Evolutionary conservation across 2,329 filamentous ascomycete species (phyloP), one percentile per base, ranked within the genome.

Genomic region (Diaporthe batatas): DNA sequence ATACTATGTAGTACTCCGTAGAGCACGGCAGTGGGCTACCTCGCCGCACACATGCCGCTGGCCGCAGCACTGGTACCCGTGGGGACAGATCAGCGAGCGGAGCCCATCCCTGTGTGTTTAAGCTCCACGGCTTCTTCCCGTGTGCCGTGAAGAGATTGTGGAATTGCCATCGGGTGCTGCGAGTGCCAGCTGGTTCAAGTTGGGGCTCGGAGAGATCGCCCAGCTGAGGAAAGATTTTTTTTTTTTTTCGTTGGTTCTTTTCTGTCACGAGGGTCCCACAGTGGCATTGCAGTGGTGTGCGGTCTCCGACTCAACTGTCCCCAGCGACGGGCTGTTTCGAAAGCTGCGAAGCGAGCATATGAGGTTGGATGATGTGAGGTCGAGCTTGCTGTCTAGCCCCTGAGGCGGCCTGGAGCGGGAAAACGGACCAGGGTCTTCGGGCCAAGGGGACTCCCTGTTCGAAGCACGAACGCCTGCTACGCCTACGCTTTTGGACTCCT

Each of bases 31-130:
- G 8, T 62, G 58, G 62, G 47, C 47, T 36, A 16, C 32, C 44
- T 67, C 47, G 62, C 62, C 62, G 32, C n/a, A 51, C n/a, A 32
- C 62, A 32, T 39, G 47, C 62, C n/a, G 32, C 47, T 6, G 62
- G 32, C 62, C 62, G 62, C 62, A 67, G 32, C 47, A 67, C 29
- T 53, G 32, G 44, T 39, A 23, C 47, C 47, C 47, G 62, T 67
- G 62, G 62, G n/a, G 62, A 65, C 44, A 25, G 62, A 67, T 53
- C 62, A 53, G 47, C 62, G n/a, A 39, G 62, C 62, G 62, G 62
- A 53, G 62, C 44, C 12, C 62, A 36, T 53, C 62, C 32, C 47
- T 21, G 21, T 53, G 62, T 21, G 62, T 47, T 53, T 53, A 53
- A 67, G 62, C 62, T 67, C 53, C 10, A 67, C 62, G 62, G 62